These are phyloP conservation scores for Fusarium praegraminearum DNA, from an alignment of 2,329 filamentous ascomycete genomes.

Conservation along the genomic window DNA sequence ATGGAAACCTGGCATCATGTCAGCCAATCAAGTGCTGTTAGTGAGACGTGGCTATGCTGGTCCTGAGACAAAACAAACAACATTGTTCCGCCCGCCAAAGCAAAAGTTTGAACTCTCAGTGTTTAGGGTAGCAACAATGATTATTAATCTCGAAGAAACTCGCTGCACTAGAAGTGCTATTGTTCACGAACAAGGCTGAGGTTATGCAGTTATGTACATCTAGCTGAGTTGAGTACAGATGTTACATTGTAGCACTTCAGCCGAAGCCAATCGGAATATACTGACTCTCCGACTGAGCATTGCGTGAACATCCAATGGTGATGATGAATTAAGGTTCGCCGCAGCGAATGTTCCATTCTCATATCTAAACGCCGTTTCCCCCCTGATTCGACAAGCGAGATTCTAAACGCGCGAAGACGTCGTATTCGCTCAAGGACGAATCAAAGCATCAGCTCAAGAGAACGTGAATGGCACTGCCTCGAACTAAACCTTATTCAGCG, in stretches of 20 bases:
- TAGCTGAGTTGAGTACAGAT: background rate
- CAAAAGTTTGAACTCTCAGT: fast-evolving
- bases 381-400: background rate
- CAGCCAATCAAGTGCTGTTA: background rate
- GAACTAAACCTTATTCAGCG: background rate
- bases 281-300: background rate
- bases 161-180: background rate
- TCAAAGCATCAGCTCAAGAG: fast-evolving
- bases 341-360: background rate
- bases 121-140: background rate
- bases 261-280: background rate
- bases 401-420: background rate
- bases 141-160: background rate
- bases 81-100: fast-evolving
- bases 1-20: background rate
- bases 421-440: background rate
- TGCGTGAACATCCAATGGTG: no score
- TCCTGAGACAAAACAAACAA: background rate
- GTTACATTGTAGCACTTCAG: background rate
- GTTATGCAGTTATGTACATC: background rate
- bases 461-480: background rate
- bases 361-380: no score
- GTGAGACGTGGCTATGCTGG: conserved; percentile 9
- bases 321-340: background rate
- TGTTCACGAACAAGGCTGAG: background rate